phyloP scores from a whole-genome alignment of 805 yeast species.

The Teunomyces funiuensis region DNA sequence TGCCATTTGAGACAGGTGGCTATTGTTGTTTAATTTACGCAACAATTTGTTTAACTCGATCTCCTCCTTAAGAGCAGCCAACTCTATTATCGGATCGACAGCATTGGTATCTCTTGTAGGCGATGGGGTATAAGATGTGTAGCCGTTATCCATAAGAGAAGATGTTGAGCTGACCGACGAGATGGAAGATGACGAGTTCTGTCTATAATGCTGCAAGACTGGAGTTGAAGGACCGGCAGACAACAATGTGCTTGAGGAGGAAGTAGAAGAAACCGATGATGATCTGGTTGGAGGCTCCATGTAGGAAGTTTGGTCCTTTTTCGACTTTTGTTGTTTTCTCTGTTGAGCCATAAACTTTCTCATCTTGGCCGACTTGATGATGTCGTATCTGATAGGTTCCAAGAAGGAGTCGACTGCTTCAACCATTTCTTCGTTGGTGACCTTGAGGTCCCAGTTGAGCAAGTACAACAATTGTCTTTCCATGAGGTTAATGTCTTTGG shows the following conservation, averaged over 20 bases:
- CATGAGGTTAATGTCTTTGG: constrained; percentile 74
- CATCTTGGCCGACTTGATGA: constrained; percentile 35
- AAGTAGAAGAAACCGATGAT: constrained; percentile 1
- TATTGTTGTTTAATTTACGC: constrained; percentile 11
- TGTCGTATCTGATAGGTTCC: constrained; percentile 48
- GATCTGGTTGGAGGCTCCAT: constrained; percentile 2
- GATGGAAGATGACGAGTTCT: constrained; percentile 16
- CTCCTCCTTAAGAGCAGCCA: constrained; percentile 37
- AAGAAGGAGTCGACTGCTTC: constrained; percentile 45
- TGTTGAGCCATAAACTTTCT: constrained; percentile 29
- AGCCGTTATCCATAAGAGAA: constrained; percentile 9
- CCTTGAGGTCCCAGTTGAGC: constrained; percentile 67
- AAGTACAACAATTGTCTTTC: constrained; percentile 72
- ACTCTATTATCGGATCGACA: constrained; percentile 36
- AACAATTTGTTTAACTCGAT: constrained; percentile 27
- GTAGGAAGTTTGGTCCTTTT: constrained; percentile 2
- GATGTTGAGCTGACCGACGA: constrained; percentile 9
- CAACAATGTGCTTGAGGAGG: constrained; percentile 2
- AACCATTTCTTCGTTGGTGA: constrained; percentile 45
- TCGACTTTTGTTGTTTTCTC: constrained; percentile 16
- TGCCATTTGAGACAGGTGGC: constrained; percentile 1
- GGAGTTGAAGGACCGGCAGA: constrained; percentile 11
- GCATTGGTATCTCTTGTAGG: constrained; percentile 5
- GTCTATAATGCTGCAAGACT: constrained; percentile 22
- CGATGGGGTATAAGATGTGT: constrained; percentile 7